A percentile compares a stretch with the other conserved stretches of the same genome.
Conservation (phyloP, 495 filamentous ascomycete genomes). For the Rostrohypoxylon terebratum region DNA sequence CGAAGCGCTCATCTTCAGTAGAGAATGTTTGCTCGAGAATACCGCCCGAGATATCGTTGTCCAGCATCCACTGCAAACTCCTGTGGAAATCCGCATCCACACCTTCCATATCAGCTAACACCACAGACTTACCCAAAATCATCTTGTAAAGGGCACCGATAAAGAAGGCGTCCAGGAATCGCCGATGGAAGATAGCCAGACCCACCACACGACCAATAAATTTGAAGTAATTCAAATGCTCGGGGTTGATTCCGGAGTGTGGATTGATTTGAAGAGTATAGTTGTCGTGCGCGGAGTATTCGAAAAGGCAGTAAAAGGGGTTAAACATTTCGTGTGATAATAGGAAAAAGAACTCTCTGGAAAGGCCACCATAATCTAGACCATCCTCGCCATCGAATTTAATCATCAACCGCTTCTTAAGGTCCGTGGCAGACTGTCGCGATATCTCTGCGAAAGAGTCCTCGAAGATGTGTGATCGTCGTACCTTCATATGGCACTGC, state of each 20-base stretch:
- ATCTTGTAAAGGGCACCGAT: slow-evolving; percentile 99
- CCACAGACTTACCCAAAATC: slow-evolving; percentile 93
- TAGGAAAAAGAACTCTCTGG: slow-evolving; percentile 99
- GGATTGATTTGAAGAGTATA: slow-evolving; percentile 99
- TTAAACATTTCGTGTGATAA: slow-evolving; percentile 99
- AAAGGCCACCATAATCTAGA: slow-evolving; percentile 97
- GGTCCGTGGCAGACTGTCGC: slow-evolving; percentile 92
- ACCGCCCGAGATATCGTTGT: slow-evolving; percentile 91
- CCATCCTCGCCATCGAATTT: slow-evolving; percentile 99
- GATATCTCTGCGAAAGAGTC: slow-evolving; percentile 99
- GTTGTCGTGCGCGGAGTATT: slow-evolving; percentile 99
- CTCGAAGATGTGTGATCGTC: slow-evolving; percentile 96
- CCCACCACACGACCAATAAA: slow-evolving; percentile 99
- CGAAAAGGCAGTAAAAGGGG: slow-evolving; percentile 99
- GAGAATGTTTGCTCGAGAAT: slow-evolving; percentile 94
- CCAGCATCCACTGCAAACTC: slow-evolving; percentile 94
- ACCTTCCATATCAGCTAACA: slow-evolving; percentile 96
- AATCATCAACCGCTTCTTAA: slow-evolving; percentile 99
- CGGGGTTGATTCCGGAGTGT: slow-evolving; percentile 98
- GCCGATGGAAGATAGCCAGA: slow-evolving; percentile 96
- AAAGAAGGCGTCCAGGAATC: slow-evolving; percentile 99
- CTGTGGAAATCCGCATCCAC: slow-evolving; percentile 98
- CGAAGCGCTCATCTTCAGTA: slow-evolving; percentile 97
- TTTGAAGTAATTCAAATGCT: slow-evolving; percentile 99
- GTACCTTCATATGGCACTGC: slow-evolving; percentile 98